Conservation (phyloP, 352 stramenopile species). For the Saprolegnia diclina region DNA sequence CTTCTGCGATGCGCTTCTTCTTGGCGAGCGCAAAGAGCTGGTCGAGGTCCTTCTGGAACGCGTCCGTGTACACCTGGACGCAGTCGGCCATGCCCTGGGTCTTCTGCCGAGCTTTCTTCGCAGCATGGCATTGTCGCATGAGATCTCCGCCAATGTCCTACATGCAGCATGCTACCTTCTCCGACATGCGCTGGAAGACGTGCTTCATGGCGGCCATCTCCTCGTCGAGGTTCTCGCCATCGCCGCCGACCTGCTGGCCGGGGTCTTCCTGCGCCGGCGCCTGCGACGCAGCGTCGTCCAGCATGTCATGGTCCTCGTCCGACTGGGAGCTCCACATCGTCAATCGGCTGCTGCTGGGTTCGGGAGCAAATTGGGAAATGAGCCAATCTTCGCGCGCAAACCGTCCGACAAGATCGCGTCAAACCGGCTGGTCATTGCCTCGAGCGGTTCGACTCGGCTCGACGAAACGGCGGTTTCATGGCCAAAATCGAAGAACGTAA, state of each 20-base stretch:
- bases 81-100: constrained; percentile 30
- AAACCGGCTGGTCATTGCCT: too few species aligned
- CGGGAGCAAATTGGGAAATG: neutral
- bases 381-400: neutral
- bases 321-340: constrained; percentile 20
- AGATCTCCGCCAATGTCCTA: neutral
- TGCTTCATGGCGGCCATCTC: constrained; percentile 34
- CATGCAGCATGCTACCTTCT: constrained; percentile 28
- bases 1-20: constrained; percentile 10
- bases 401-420: neutral
- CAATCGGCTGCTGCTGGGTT: neutral
- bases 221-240: constrained; percentile 28
- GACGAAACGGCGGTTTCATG: too few species aligned
- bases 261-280: neutral
- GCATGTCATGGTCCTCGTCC: neutral
- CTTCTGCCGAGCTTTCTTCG: constrained; percentile 32
- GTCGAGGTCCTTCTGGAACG: constrained; percentile 30
- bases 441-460: too few species aligned
- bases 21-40: constrained; percentile 23
- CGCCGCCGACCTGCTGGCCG: neutral
- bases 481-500: too few species aligned
- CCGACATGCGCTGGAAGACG: constrained; percentile 33
- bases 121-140: neutral
- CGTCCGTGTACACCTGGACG: constrained; percentile 31
- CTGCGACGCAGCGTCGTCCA: neutral